Evolutionary conservation across 768 basidiomycete genomes (phyloP), one percentile per base, ranked within the genome.

Genomic region (Trametes cinnabarina): DNA sequence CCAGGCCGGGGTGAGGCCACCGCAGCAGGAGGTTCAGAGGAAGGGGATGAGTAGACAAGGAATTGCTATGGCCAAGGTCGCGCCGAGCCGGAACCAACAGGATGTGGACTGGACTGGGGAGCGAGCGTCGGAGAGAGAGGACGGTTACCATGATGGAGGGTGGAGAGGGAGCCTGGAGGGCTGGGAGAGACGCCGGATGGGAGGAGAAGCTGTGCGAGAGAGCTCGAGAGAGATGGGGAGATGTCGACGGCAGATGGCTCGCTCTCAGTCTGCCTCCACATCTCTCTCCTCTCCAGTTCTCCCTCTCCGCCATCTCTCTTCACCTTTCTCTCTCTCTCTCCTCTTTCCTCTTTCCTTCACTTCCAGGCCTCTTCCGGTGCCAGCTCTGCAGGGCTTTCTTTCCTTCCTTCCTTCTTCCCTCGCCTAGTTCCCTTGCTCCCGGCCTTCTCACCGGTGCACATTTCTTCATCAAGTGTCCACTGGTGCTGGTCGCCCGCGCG

Each of bases 401-500:
- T 68, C 69, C 69, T 71, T 68, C 69, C 69, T 71, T 71, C 66
- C 68, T 69, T 66, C 30, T 62, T 64, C 66, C 68, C 25, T 25
- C 30, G 15, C 44, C 44, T 46, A 46, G 19, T 42, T 7, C 65
- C 51, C 67, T 64, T 60, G 56, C 58, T 53, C 54, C 63, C 61
- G 59, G 66, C 57, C 59, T 40, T 57, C 64, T 58, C 40, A 40
- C 65, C 62, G 65, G 61, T 64, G 54, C 57, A 55, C 50, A 53
- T 61, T 39, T 53, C 56, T 55, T 49, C 51, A 51, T 32, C 56
- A 52, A 51, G 62, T 59, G 60, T 67, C 62, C 63, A 51, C 65
- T 68, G 72, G 72, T 73, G 72, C 72, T 66, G 72, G 72, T 68
- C 72, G 67, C 72, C 71, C 61, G 60, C 41, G 47, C 48, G 40